phyloP scores from a whole-genome alignment of 352 stramenopile genomes.

The Pythium dissimile region DNA sequence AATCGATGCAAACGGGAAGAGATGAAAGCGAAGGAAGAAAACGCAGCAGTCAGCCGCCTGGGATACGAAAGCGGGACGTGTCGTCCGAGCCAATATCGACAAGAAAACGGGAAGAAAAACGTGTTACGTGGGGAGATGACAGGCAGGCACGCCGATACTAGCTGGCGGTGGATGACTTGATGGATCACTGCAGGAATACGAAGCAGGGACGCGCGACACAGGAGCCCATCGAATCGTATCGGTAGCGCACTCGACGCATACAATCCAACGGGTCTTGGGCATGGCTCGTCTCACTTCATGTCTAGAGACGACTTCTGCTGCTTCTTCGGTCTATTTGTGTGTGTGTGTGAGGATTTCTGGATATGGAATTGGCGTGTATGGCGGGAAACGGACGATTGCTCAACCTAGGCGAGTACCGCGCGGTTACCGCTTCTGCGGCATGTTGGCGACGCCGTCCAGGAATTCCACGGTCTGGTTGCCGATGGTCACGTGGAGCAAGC shows the following conservation, averaged over 20 bases:
- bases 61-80: not conserved
- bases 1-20: not conserved
- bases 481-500: constrained; percentile 72
- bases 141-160: not conserved
- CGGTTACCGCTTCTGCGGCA: constrained; percentile 75
- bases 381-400: constrained; percentile 26
- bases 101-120: constrained; percentile 3
- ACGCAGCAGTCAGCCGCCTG: not conserved
- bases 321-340: constrained; percentile 13
- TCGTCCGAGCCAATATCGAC: not conserved
- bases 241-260: too few relatives aligned
- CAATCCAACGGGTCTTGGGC: too few relatives aligned
- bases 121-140: constrained; percentile 1
- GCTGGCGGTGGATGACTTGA: not conserved
- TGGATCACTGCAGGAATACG: too few relatives aligned
- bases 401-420: not conserved
- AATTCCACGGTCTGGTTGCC: constrained; percentile 86
- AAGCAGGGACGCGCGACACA: too few relatives aligned
- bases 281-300: too few relatives aligned
- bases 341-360: constrained; percentile 5
- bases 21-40: not conserved
- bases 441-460: constrained; percentile 76
- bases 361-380: constrained; percentile 14
- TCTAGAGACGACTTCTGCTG: too few relatives aligned
- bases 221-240: too few relatives aligned